Base-by-base conservation (phyloP, 805 yeast genomes). In the Starmera caribaea region DNA sequence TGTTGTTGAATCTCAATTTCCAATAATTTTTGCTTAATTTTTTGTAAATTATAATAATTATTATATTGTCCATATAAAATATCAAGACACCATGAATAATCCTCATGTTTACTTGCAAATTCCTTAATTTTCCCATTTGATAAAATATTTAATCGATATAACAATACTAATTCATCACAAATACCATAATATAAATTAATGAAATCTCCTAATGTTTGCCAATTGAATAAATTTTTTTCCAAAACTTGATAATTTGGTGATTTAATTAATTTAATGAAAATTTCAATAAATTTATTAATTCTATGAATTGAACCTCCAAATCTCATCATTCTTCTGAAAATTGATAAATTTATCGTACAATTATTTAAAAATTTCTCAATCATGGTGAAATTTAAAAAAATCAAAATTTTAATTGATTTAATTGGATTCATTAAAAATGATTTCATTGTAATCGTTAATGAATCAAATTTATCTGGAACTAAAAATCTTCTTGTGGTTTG, bases 221-320 rank as follows among this genome's bases (percentile, higher is more conserved):
- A 68, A 40, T 66, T 74, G 30, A 70, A 48, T 59, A 68, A 65
- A 11, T 53, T 48, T 16, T 50, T 44, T 13, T 51, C 39, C 16
- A 67, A 44, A 13, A 37, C 29, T 24, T 48, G 39, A 34, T 48
- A n/a, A 41, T 36, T 38, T 38, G 55, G 37, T 26, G 38, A 37
- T 3, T 50, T 34, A 11, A 56, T 31, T 14, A 59, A 50, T 1
- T 44, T 37, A 1, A 37, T 42, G 1, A 74, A 11, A 43, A 68
- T 69, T 15, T 45, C 46, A 27, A 54, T 37, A 14, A 74, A 45
- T 21, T 62, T 55, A 30, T 69, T 52, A 3, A 76, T 33, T 45
- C 80, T 66, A 56, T 79, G 76, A 2, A 87, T 87, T 7, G 82
- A 68, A 35, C 77, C 74, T 32, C 89, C 90, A 43, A 80, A 80